phyloP scores from a whole-genome alignment of 345 rosid species.

The Trapa incisa region DNA sequence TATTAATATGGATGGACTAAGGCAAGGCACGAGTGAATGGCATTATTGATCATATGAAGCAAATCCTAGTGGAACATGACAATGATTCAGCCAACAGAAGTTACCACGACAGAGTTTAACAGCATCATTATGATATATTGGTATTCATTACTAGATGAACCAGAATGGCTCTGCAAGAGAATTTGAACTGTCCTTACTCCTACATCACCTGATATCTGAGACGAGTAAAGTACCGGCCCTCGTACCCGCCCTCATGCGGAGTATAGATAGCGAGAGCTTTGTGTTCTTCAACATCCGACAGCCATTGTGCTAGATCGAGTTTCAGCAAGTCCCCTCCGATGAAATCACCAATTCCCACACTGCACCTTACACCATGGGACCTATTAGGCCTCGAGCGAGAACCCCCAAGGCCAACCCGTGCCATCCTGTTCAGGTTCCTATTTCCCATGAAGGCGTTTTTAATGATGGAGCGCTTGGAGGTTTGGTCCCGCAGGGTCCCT shows the following conservation, averaged over 20 bases:
- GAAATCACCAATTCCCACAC: constrained; percentile 44
- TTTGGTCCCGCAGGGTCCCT: constrained; percentile 7
- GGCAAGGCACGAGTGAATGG: too few species aligned
- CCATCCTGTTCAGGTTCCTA: background rate
- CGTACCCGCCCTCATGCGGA: constrained; percentile 92
- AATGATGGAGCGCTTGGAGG: background rate
- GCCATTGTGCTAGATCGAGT: constrained; percentile 63
- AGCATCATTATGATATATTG: background rate
- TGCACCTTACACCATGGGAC: constrained; percentile 21
- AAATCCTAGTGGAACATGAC: background rate
- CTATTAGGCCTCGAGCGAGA: constrained; percentile 3
- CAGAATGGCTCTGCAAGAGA: background rate
- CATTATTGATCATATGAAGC: too few species aligned
- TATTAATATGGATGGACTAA: too few species aligned
- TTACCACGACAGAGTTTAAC: background rate
- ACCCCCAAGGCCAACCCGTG: background rate
- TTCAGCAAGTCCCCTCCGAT: constrained; percentile 74
- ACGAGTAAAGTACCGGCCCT: constrained; percentile 73
- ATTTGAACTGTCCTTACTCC: background rate
- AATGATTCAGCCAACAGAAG: background rate
- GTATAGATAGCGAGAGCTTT: constrained; percentile 75
- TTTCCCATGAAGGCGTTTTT: background rate
- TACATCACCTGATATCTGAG: constrained; percentile 23
- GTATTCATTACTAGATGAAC: background rate
- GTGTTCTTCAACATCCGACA: constrained; percentile 76